Conservation (phyloP, 306 rosid genomes). For the Luffa acutangula region DNA sequence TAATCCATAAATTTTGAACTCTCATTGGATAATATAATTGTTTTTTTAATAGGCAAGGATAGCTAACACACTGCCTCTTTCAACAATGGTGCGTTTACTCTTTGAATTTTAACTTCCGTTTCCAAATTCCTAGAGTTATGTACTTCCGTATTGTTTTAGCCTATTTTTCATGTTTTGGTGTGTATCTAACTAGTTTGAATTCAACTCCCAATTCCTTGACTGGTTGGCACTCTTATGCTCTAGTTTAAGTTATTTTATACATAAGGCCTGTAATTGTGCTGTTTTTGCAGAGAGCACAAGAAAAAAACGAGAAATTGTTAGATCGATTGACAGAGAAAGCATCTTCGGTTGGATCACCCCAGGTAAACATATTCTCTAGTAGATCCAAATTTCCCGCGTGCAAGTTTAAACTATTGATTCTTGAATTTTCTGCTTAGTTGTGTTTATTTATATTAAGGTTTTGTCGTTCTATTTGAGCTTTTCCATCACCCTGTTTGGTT, state of each 20-base stretch:
- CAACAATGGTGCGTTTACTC: not conserved
- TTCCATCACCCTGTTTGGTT: not conserved
- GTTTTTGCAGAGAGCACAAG: constrained; percentile 82
- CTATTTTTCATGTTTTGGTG: not conserved
- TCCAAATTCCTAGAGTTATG: not conserved
- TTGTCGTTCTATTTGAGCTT: not conserved
- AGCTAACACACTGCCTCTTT: not conserved
- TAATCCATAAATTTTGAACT: not conserved
- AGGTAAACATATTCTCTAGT: constrained; percentile 35
- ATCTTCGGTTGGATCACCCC: constrained; percentile 50
- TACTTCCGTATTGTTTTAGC: not conserved
- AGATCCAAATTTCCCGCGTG: not conserved
- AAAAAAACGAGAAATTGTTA: constrained; percentile 92
- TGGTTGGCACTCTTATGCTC: not conserved
- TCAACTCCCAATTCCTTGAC: not conserved
- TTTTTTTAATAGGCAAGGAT: not conserved
- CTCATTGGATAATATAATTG: not conserved
- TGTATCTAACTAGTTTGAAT: not conserved
- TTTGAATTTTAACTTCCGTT: not conserved
- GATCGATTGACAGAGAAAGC: constrained; percentile 83
- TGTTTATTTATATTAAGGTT: not conserved
- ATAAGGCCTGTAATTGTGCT: constrained; percentile 6
- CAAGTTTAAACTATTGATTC: not conserved
- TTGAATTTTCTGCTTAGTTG: not conserved
- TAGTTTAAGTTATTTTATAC: not conserved